Evolutionary conservation across 805 yeast species (phyloP), one percentile per base, ranked within the genome.

Genomic region (Candida anglica): DNA sequence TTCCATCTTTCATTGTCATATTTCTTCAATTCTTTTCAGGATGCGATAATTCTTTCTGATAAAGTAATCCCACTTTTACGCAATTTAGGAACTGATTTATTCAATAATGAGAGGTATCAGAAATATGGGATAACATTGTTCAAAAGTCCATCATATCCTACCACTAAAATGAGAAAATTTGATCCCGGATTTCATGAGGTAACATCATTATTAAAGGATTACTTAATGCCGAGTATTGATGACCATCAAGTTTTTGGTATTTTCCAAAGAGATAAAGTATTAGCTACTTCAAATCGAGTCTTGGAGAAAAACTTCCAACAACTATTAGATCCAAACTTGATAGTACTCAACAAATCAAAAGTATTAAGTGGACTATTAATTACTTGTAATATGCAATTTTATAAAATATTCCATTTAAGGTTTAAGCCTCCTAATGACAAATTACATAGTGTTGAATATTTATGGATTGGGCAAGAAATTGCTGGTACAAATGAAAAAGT

Each of bases 391-490:
- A 34, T 60, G 15, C 60, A 52, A 23, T 30, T 50, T 16, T 52
- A 50, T 28, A 39, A 43, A n/a, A 19, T 54, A 1, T 41, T 58
- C 4, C 23, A 39, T 4, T 34, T 49, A 2, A 39, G 61, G 36
- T 52, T 56, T 21, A 15, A 10, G 6, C 30, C 11, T 6, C 30
- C 30, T 17, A 11, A 21, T 9, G 23, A 21, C 23, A 9, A 11
- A 11, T 11, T 9, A 21, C 9, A 21, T 11, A 21, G 11, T 21
- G 8, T 8, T 25, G 69, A 62, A 19, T 43, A 44, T 19, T 31
- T 63, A 15, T 62, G 69, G 68, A 19, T 62, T 5, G 66, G 67
- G 3, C 56, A 55, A 36, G 60, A 56, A 29, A 36, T 60, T 4
- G 45, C 63, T 1, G 69, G 64, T 0, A 19, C 35, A 1, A 37